Base-by-base conservation (phyloP, 1,284 basidiomycete genomes). In the Ustilago bromivora region DNA sequence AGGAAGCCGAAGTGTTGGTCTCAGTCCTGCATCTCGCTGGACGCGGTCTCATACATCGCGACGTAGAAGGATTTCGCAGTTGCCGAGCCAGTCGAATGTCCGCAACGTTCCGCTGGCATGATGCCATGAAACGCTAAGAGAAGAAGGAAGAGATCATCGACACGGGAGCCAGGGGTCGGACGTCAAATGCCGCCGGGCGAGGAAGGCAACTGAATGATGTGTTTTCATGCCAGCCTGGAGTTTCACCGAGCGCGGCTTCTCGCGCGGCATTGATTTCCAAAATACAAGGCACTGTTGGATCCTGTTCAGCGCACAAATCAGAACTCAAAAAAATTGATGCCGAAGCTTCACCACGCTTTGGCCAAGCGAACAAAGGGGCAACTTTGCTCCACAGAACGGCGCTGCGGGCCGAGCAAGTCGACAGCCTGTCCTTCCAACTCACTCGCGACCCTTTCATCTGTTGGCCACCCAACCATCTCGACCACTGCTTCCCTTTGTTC, bases 401-500 rank as follows among this genome's bases (percentile, higher is more conserved):
- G n/a, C 10, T 49, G n/a, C 23, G 9, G 46, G 3, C 19, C 19
- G n/a, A 13, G n/a, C 46, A 34, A 34, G 11, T 35, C 51, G 51
- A 53, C 51, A 53, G 31, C 51, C n/a, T 31, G n/a, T 49, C 19
- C 10, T 53, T 55, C 53, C 53, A 55, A 36, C 17, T 53, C 52
- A 53, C 7, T 28, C 23, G 15, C 15, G 15, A 15, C 34, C 51
- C 51, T 34, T 53, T 35, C 31, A 13, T 53, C 51, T 13, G 23
- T 28, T 28, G 23, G 23, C 23, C 23, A 28, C 23, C 23, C 23
- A 28, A 28, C 23, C 23, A 28, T 28, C 23, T 28, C 23, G 23
- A 28, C 23, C 4, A n/a, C 53, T 11, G 15, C 35, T 55, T 55
- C 53, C 53, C 53, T 55, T 55, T 55, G 53, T 55, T 55, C 53